Evolutionary conservation across 2,329 filamentous ascomycete species (phyloP).

Genomic region (Aspergillus proliferans): DNA sequence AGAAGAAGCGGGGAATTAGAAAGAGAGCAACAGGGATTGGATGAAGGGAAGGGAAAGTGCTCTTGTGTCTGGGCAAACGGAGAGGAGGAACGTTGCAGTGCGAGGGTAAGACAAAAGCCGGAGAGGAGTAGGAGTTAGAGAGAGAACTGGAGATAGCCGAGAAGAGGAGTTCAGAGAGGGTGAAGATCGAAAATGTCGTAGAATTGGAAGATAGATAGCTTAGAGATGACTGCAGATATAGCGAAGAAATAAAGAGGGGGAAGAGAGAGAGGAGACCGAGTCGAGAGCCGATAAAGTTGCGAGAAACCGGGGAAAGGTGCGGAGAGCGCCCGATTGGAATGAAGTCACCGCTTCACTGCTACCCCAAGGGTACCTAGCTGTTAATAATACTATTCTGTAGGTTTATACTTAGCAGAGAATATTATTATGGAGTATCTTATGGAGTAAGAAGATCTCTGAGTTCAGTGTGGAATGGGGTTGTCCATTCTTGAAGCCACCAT

Average conservation of each 20-base stretch:
- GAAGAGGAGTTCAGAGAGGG: neutral
- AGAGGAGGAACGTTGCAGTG: neutral
- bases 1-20: neutral
- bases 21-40: neutral
- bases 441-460: no score
- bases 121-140: neutral
- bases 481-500: constrained; percentile 6
- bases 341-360: no score
- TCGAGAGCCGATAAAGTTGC: no score
- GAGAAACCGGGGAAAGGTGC: constrained; percentile 3
- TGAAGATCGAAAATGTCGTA: constrained; percentile 4
- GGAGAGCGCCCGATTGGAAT: neutral
- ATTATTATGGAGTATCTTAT: no score
- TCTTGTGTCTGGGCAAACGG: neutral
- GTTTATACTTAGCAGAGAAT: neutral
- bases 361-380: neutral
- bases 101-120: neutral
- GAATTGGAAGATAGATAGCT: constrained; percentile 3
- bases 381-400: neutral
- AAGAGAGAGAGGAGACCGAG: constrained; percentile 1
- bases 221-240: neutral
- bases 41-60: neutral
- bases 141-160: neutral
- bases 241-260: neutral
- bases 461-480: neutral